These are phyloP conservation scores for Alternaria metachromatica DNA, from an alignment of 2,329 filamentous ascomycete genomes.

Conservation along the genomic window DNA sequence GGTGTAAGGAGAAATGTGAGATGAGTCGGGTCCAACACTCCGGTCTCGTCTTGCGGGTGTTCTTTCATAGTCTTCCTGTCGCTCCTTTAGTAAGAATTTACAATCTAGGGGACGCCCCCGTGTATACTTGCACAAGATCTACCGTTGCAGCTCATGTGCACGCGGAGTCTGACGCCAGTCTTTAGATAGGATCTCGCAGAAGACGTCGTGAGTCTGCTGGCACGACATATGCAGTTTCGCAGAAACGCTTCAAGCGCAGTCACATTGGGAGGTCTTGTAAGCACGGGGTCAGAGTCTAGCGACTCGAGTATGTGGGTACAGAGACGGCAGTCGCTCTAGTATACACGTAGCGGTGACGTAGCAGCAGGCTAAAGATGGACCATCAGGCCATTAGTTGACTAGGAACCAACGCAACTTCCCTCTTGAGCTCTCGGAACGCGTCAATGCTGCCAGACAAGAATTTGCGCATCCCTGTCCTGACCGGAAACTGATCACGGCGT, in stretches of 20 bases:
- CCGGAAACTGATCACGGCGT: neutral
- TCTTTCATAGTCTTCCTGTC: constrained; percentile 2
- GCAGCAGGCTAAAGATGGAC: neutral
- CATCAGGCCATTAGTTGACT: neutral
- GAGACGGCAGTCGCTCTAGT: neutral
- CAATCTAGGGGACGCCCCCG: neutral
- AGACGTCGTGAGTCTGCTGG: neutral
- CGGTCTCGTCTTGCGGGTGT: neutral
- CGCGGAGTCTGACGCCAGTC: neutral
- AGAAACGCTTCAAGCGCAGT: neutral
- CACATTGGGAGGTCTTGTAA: neutral
- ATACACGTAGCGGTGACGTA: neutral
- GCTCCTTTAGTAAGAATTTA: neutral
- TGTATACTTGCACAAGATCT: neutral
- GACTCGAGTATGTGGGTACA: neutral
- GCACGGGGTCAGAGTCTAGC: neutral
- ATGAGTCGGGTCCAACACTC: constrained; percentile 10
- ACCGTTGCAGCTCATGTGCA: neutral
- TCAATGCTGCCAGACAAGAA: neutral
- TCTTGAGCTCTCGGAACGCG: neutral
- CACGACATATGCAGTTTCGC: neutral
- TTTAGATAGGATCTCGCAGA: neutral
- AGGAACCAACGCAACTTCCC: neutral
- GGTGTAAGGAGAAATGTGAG: neutral
- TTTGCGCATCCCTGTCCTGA: neutral